A percentile compares a stretch with the other conserved stretches of the same genome.
Conservation (phyloP, 2,329 filamentous ascomycete species). For the Aspergillus aculeatinus region DNA sequence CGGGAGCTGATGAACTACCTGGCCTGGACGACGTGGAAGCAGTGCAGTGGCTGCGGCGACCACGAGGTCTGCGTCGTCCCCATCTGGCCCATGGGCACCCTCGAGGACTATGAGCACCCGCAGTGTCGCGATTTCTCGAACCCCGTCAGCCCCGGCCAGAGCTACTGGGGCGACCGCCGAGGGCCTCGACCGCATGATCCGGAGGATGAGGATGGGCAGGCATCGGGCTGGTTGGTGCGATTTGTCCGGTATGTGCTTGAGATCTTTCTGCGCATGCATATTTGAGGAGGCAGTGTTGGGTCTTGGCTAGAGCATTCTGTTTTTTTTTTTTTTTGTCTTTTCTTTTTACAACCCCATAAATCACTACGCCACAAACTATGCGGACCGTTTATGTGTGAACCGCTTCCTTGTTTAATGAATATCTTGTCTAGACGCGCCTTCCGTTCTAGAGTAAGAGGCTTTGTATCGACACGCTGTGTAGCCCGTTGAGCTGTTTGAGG, state of each 20-base stretch:
- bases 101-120: constrained; percentile 55
- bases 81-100: constrained; percentile 61
- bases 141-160: constrained; percentile 23
- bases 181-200: background rate
- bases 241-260: background rate
- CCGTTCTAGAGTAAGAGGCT: no score
- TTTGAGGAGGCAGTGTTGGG: background rate
- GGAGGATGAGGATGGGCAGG: background rate
- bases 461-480: no score
- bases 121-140: constrained; percentile 39
- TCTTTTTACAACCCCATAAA: no score
- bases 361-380: no score
- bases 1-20: constrained; percentile 51
- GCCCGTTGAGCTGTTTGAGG: no score
- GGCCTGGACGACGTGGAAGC: constrained; percentile 61
- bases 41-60: constrained; percentile 53
- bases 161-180: constrained; percentile 28
- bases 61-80: constrained; percentile 62
- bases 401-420: no score
- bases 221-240: background rate
- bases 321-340: no score
- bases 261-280: background rate
- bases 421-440: no score
- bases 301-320: no score
- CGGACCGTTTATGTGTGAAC: no score